These are phyloP conservation scores for Cladosporium sp. DNA, from an alignment of 2,329 filamentous ascomycete genomes.

Conservation along the genomic window DNA sequence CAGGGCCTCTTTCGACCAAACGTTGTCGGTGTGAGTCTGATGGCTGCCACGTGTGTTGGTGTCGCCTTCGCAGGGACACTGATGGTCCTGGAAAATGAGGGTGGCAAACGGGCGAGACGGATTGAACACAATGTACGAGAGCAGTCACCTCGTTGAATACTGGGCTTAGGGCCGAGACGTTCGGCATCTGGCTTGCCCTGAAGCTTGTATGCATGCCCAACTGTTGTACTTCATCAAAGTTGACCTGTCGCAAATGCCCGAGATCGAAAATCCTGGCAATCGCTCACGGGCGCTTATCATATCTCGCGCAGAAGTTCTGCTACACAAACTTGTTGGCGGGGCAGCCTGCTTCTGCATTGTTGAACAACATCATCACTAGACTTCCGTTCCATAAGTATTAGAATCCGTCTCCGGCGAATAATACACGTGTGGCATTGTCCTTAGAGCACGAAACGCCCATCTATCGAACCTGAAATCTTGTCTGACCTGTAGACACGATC, in stretches of 20 bases:
- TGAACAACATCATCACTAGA: no score
- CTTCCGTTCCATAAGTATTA: no score
- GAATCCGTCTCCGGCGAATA: no score
- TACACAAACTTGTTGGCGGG: neutral
- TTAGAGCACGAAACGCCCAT: no score
- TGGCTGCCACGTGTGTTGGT: conserved; percentile 34
- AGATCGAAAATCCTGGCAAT: neutral
- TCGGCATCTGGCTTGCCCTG: no score
- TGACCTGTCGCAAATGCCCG: neutral
- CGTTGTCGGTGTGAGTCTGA: conserved; percentile 31
- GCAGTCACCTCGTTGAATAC: neutral
- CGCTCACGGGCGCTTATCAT: no score
- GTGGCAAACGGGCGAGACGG: conserved; percentile 9
- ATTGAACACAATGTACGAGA: conserved; percentile 2
- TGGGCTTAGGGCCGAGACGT: no score
- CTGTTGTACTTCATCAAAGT: neutral
- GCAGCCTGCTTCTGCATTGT: neutral
- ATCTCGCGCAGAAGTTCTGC: neutral
- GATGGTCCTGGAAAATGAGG: conserved; percentile 33
- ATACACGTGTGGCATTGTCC: no score
- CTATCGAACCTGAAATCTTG: no score
- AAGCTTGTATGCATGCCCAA: no score
- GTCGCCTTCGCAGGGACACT: conserved; percentile 34
- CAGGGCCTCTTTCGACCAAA: conserved; percentile 46
- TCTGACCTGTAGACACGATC: no score